Evolutionary conservation across 352 stramenopile species (phyloP).

Genomic region (Phytophthora fragariae): DNA sequence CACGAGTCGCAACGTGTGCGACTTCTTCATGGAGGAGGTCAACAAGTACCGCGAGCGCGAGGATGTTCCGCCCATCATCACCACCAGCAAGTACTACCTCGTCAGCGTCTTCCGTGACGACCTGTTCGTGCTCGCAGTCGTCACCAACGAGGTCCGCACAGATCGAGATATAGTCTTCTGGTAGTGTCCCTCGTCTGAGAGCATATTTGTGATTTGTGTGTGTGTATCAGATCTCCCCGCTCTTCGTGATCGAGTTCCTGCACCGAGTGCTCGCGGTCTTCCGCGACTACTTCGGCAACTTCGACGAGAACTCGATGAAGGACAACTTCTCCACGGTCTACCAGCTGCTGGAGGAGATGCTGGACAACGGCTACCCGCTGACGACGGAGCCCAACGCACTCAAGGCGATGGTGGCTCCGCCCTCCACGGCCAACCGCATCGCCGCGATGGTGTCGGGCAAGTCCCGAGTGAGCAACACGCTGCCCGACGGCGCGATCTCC

Average conservation of each 20-base stretch:
- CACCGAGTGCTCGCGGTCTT: slow-evolving; percentile 97
- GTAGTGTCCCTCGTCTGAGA: background rate
- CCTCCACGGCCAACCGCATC: slow-evolving; percentile 93
- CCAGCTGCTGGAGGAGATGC: slow-evolving; percentile 97
- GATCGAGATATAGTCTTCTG: background rate
- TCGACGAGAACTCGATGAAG: slow-evolving; percentile 97
- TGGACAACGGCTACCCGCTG: slow-evolving; percentile 97
- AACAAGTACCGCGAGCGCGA: slow-evolving; percentile 92
- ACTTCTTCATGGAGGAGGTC: slow-evolving; percentile 98
- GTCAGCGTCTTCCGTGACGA: slow-evolving; percentile 95
- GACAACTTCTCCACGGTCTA: slow-evolving; percentile 98
- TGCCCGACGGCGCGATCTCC: slow-evolving; percentile 93
- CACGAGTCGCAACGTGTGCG: slow-evolving; percentile 95
- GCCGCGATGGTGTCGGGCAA: slow-evolving; percentile 91
- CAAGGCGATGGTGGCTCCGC: slow-evolving; percentile 96
- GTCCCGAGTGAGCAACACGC: slow-evolving; percentile 91
- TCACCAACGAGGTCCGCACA: slow-evolving; percentile 91
- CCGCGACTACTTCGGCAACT: slow-evolving; percentile 96
- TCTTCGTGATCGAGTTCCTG: slow-evolving; percentile 97
- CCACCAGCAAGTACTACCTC: slow-evolving; percentile 90
- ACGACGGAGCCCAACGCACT: slow-evolving; percentile 98
- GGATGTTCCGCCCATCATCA: slow-evolving; percentile 91
- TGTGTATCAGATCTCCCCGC: slow-evolving; percentile 68
- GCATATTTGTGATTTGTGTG: background rate
- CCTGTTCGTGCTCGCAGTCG: slow-evolving; percentile 95